These are phyloP conservation scores for Paratinospora sagittata DNA, from an alignment of 164 flowering plant genomes.

Conservation along the genomic window DNA sequence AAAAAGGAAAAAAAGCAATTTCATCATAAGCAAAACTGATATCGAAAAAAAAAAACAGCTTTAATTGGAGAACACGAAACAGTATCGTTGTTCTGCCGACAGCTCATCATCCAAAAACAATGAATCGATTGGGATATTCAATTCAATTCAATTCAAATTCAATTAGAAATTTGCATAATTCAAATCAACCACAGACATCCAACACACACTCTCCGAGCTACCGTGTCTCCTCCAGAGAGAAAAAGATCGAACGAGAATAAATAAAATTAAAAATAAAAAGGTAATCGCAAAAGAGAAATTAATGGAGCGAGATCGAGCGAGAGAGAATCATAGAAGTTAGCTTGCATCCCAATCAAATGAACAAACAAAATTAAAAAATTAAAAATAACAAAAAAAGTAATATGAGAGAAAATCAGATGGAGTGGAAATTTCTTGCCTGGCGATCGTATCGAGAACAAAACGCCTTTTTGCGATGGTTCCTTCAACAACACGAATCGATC, in stretches of 20 bases:
- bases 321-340: background rate
- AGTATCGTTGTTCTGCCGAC: background rate
- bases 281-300: background rate
- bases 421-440: background rate
- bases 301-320: background rate
- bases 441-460: background rate
- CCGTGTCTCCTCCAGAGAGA: background rate
- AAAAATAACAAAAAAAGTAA: background rate
- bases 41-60: background rate
- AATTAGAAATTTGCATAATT: background rate
- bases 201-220: background rate
- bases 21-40: background rate
- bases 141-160: background rate
- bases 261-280: background rate
- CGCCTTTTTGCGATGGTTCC: background rate
- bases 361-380: background rate
- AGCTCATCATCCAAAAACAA: background rate
- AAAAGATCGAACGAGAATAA: background rate
- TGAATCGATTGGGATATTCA: background rate
- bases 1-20: background rate
- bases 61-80: background rate
- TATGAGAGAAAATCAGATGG: too few relatives aligned
- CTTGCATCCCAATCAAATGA: background rate
- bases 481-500: constrained; percentile 4
- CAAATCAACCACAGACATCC: background rate